phyloP scores from a whole-genome alignment of 768 basidiomycete genomes.

The Suillus bovinus region DNA sequence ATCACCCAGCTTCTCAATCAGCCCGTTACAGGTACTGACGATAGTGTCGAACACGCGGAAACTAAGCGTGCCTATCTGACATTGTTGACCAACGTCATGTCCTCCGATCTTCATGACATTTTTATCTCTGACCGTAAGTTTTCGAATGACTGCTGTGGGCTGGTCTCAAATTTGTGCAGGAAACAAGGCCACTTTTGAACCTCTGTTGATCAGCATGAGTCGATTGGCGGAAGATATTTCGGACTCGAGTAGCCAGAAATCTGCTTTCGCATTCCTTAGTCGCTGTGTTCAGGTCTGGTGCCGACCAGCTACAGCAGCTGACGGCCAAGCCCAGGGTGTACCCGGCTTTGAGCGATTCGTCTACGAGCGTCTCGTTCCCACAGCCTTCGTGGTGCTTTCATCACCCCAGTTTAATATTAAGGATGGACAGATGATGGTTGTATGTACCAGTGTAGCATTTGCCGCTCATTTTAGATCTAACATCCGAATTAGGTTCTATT shows the following conservation, averaged over 20 bases:
- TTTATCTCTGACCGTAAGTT: slow-evolving; percentile 82
- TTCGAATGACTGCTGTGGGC: slow-evolving; percentile 25
- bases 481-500: slow-evolving; percentile 65
- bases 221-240: slow-evolving; percentile 71
- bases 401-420: slow-evolving; percentile 81
- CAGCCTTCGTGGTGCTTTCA: slow-evolving; percentile 80
- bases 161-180: slow-evolving; percentile 34
- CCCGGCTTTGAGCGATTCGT: slow-evolving; percentile 93
- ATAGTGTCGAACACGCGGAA: slow-evolving; percentile 71
- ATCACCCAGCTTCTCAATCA: slow-evolving; percentile 79
- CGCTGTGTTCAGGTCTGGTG: slow-evolving; percentile 71
- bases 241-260: slow-evolving; percentile 75
- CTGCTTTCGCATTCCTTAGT: slow-evolving; percentile 78
- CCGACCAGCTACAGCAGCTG: slow-evolving; percentile 41
- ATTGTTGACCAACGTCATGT: slow-evolving; percentile 79
- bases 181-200: slow-evolving; percentile 69
- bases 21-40: slow-evolving; percentile 86
- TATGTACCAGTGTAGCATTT: slow-evolving; percentile 28
- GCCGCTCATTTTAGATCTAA: neutral
- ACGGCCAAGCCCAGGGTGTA: slow-evolving; percentile 44
- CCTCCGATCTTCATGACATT: slow-evolving; percentile 76
- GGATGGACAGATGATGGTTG: slow-evolving; percentile 84
- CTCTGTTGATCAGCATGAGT: slow-evolving; percentile 73
- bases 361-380: slow-evolving; percentile 82
- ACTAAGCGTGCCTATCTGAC: slow-evolving; percentile 88